Evolutionary conservation across 2,329 filamentous ascomycete species (phyloP).

Genomic region (Sphaerulina vaccinii): DNA sequence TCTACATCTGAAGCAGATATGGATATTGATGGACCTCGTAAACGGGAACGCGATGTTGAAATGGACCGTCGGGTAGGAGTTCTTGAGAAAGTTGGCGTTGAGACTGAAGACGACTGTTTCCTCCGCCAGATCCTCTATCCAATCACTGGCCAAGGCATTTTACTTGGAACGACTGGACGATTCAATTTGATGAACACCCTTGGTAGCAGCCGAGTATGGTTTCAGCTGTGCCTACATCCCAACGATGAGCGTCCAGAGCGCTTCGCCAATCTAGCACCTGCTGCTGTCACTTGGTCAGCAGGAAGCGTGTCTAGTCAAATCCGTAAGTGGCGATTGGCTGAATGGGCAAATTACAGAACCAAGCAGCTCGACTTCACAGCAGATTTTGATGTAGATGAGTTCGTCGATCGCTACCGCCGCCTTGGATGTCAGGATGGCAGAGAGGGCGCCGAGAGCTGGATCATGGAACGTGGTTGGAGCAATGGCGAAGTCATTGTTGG

Average conservation of each 20-base stretch:
- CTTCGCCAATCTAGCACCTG: constrained; percentile 68
- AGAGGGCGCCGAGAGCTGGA: constrained; percentile 92
- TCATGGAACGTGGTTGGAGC: constrained; percentile 93
- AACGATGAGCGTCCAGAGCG: constrained; percentile 79
- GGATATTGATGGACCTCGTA: constrained; percentile 66
- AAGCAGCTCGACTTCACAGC: constrained; percentile 92
- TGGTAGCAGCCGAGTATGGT: constrained; percentile 87
- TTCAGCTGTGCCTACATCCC: constrained; percentile 86
- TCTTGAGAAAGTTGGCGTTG: constrained; percentile 81
- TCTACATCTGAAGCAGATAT: constrained; percentile 74
- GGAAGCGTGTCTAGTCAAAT: constrained; percentile 89
- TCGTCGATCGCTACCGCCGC: constrained; percentile 74
- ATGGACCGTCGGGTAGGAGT: constrained; percentile 79
- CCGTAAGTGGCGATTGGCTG: constrained; percentile 86
- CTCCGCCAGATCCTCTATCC: constrained; percentile 80
- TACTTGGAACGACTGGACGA: constrained; percentile 72
- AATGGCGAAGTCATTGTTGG: constrained; percentile 94
- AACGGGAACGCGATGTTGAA: constrained; percentile 72
- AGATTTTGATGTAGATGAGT: constrained; percentile 93
- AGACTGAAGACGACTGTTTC: constrained; percentile 79
- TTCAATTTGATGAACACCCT: constrained; percentile 74
- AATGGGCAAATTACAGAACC: constrained; percentile 94
- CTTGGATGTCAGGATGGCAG: constrained; percentile 86
- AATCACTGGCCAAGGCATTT: constrained; percentile 72
- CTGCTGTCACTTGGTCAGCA: constrained; percentile 87